These are phyloP conservation scores for Fusarium guadeloupense DNA, from an alignment of 2,329 filamentous ascomycete species.

Conservation along the genomic window DNA sequence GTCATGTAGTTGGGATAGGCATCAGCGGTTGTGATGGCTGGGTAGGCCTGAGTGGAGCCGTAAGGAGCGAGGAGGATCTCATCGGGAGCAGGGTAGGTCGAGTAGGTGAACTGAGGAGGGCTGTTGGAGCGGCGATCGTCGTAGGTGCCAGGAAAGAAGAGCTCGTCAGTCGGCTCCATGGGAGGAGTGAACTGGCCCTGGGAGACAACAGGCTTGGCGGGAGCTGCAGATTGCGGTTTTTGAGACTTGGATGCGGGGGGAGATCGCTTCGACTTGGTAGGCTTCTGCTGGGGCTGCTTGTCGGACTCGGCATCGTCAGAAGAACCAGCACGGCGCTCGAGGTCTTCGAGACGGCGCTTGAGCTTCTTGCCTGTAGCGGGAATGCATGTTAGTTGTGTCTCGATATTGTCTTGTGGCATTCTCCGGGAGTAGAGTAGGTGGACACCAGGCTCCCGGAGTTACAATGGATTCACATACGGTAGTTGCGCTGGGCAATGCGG, in stretches of 20 bases:
- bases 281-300: slow-evolving; percentile 42
- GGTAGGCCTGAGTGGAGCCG: slow-evolving; percentile 62
- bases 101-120: slow-evolving; percentile 74
- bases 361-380: slow-evolving; percentile 81
- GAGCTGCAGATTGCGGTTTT: slow-evolving; percentile 41
- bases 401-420: background rate
- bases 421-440: background rate
- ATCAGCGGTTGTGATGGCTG: slow-evolving; percentile 60
- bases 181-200: slow-evolving; percentile 70
- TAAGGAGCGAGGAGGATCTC: slow-evolving; percentile 70
- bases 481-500: slow-evolving; percentile 96
- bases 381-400: slow-evolving; percentile 22
- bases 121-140: slow-evolving; percentile 75
- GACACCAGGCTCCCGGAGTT: background rate
- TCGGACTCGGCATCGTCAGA: slow-evolving; percentile 57
- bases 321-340: slow-evolving; percentile 78
- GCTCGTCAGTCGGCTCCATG: slow-evolving; percentile 69
- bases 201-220: slow-evolving; percentile 52
- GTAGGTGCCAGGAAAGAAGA: slow-evolving; percentile 68
- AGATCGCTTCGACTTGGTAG: slow-evolving; percentile 47
- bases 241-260: slow-evolving; percentile 43
- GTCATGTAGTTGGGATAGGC: slow-evolving; percentile 66
- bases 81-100: slow-evolving; percentile 73
- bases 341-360: slow-evolving; percentile 86
- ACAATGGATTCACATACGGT: slow-evolving; percentile 71